A percentile compares a stretch with the other conserved stretches of the same genome.
phyloP scores from a whole-genome alignment of 164 flowering plant genomes.

The Piper betle region DNA sequence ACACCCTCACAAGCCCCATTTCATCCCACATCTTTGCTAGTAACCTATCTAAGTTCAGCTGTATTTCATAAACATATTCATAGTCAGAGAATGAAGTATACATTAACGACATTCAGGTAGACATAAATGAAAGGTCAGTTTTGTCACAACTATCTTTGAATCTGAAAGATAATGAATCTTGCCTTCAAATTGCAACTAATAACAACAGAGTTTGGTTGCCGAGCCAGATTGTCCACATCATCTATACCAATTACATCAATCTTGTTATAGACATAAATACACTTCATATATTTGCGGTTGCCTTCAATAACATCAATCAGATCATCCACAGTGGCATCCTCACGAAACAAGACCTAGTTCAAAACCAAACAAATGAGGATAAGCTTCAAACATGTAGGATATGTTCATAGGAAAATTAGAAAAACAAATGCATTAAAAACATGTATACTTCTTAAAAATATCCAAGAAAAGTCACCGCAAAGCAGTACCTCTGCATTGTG shows the following conservation, averaged over 20 bases:
- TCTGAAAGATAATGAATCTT: constrained; percentile 9
- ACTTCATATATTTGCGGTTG: constrained; percentile 95
- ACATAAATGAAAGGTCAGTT: too few relatives aligned
- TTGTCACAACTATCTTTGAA: neutral
- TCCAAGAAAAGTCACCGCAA: too few relatives aligned
- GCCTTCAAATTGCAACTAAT: constrained; percentile 96
- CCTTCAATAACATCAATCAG: constrained; percentile 98
- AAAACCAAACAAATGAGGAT: neutral
- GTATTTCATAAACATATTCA: constrained; percentile 6
- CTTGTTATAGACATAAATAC: constrained; percentile 96
- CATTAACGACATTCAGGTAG: too few relatives aligned
- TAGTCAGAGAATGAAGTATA: too few relatives aligned
- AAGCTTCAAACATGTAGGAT: too few relatives aligned
- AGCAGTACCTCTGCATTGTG: constrained; percentile 49
- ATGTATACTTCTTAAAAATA: too few relatives aligned
- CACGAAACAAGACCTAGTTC: constrained; percentile 76
- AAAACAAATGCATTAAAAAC: too few relatives aligned
- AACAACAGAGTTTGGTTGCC: constrained; percentile 94
- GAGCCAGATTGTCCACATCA: constrained; percentile 89
- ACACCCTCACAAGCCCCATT: constrained; percentile 95
- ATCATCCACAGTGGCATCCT: constrained; percentile 99
- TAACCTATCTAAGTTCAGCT: constrained; percentile 89
- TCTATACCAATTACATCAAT: constrained; percentile 97
- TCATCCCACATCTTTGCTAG: constrained; percentile 95
- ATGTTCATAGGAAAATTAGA: neutral